A percentile compares a stretch with the other conserved stretches of the same genome.
Evolutionary conservation across 306 rosid genomes (phyloP).

Genomic region (Biancaea sappan): DNA sequence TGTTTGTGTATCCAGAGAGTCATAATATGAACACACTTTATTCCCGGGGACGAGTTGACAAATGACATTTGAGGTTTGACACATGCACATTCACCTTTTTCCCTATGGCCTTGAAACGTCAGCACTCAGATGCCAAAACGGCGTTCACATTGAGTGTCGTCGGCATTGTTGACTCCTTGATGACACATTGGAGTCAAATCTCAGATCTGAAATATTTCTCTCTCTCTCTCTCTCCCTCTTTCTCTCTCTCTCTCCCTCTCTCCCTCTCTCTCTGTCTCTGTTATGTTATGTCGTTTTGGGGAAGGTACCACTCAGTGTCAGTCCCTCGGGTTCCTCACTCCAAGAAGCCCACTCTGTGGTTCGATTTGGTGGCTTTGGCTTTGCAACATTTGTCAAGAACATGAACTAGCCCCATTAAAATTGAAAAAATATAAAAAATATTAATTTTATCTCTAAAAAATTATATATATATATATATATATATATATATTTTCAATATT

Average conservation of each 20-base stretch:
- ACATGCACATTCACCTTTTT: background rate
- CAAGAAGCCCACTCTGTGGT: conserved; percentile 32
- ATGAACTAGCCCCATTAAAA: no score
- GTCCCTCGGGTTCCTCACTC: conserved; percentile 32
- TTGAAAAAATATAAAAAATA: no score
- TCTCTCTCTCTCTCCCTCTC: no score
- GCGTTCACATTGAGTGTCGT: conserved; percentile 45
- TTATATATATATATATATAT: no score
- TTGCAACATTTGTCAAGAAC: conserved; percentile 12
- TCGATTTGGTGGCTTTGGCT: conserved; percentile 28
- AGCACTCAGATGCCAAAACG: conserved; percentile 34
- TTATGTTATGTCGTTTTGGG: conserved; percentile 38
- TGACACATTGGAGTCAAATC: conserved; percentile 24
- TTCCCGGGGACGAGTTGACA: conserved; percentile 42
- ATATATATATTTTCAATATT: no score
- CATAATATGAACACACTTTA: conserved; percentile 19
- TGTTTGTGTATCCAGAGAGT: background rate
- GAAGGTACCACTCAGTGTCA: conserved; percentile 39
- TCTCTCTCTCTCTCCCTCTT: no score
- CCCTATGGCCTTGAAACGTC: conserved; percentile 39
- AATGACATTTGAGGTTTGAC: conserved; percentile 44
- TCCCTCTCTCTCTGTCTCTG: conserved; percentile 22
- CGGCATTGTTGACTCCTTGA: conserved; percentile 46
- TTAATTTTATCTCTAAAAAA: no score
- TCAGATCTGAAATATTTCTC: no score